Evolutionary conservation across 371 early-diverging fungal genomes (phyloP).

Genomic region (Mucor mucedo): DNA sequence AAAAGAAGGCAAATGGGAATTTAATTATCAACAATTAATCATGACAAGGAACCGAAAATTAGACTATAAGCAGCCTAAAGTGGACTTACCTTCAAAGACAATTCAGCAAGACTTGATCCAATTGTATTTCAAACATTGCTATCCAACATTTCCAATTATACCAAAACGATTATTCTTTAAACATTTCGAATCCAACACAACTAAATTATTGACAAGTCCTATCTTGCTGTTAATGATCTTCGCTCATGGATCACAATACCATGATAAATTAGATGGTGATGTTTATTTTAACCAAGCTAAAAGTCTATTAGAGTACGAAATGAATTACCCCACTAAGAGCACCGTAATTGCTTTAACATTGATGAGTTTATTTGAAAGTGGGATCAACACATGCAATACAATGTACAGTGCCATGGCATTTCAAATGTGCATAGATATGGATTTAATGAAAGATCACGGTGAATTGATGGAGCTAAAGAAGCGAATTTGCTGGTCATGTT

Average conservation of each 20-base stretch:
- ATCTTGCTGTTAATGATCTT: constrained; percentile 30
- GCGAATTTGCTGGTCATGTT: constrained; percentile 41
- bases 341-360: constrained; percentile 34
- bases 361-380: constrained; percentile 30
- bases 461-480: constrained; percentile 31
- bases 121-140: constrained; percentile 34
- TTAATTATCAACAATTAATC: constrained; percentile 13
- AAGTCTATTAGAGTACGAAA: constrained; percentile 17
- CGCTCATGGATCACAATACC: constrained; percentile 37
- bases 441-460: constrained; percentile 25
- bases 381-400: constrained; percentile 9
- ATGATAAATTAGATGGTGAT: constrained; percentile 23
- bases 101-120: constrained; percentile 22
- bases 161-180: constrained; percentile 35
- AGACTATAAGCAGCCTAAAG: background rate
- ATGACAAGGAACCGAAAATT: background rate
- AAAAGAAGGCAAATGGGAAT: constrained; percentile 37
- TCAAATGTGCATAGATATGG: constrained; percentile 38
- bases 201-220: constrained; percentile 9
- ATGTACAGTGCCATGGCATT: constrained; percentile 39
- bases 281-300: constrained; percentile 38
- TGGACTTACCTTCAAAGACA: constrained; percentile 19
- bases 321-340: constrained; percentile 28
- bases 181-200: constrained; percentile 30
- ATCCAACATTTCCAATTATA: constrained; percentile 38